Percentiles rank a stretch among this genome's conserved stretches.
These are phyloP conservation scores for Stagonosporopsis tanaceti DNA, from an alignment of 2,329 filamentous ascomycete genomes.

Conservation along the genomic window DNA sequence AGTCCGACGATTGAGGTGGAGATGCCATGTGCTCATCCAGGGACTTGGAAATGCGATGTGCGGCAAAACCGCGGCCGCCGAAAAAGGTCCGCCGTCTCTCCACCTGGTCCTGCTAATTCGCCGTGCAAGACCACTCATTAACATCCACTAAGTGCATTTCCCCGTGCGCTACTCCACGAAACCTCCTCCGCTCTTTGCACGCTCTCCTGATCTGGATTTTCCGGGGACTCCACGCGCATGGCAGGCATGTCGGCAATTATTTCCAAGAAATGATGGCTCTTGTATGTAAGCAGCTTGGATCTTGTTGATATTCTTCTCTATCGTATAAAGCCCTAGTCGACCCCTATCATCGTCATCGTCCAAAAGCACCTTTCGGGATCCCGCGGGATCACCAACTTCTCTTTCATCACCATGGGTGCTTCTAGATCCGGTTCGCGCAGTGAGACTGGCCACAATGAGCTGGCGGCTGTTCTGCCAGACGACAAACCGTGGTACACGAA, in stretches of 20 bases:
- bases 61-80: background rate
- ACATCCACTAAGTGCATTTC: background rate
- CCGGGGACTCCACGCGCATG: background rate
- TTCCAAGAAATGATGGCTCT: background rate
- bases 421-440: background rate
- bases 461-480: slow-evolving; percentile 14
- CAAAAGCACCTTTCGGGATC: background rate
- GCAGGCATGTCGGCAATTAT: background rate
- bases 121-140: background rate
- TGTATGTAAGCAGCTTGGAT: background rate
- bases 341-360: background rate
- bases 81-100: background rate
- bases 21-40: background rate
- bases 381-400: background rate
- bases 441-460: slow-evolving; percentile 2
- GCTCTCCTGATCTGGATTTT: background rate
- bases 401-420: background rate
- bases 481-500: slow-evolving; percentile 17
- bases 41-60: background rate
- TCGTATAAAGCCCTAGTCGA: background rate
- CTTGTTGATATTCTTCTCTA: background rate
- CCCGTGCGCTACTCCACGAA: background rate
- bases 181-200: background rate
- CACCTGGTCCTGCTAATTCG: background rate
- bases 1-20: background rate